Base-by-base conservation (phyloP, 495 filamentous ascomycete genomes). In the Annulohypoxylon maeteangense region DNA sequence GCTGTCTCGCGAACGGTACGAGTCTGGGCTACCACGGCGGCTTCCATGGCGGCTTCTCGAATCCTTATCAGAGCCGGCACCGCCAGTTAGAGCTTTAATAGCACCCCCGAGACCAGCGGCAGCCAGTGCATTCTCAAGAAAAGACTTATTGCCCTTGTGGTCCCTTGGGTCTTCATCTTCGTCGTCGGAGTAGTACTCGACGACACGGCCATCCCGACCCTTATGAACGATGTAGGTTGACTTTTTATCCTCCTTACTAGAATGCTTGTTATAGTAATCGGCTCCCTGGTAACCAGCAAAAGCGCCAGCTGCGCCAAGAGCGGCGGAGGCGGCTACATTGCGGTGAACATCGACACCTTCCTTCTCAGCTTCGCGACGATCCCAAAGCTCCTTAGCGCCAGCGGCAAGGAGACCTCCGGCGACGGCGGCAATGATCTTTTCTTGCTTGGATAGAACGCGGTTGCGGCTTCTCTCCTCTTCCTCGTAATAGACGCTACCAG, bases 91-190 rank as follows among this genome's bases (percentile, higher is more conserved):
- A 25, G 84, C 86, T 66, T 87, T 86, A 67, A 87, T 84, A 58
- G 86, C 86, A 48, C 85, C 83, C n/a, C 90, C 90, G 22, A 94
- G 82, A 32, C 91, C 91, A 11, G 91, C 82, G 3, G 87, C 85
- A 53, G 86, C 88, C 4, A 93, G 80, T 7, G 90, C 91, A 70
- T 87, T 87, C 76, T 93, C 91, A 48, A 91, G 86, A 59, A 92
- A 81, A 50, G 91, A 93, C 79, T 93, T 94, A 77, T 89, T 78
- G 20, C 83, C 78, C 77, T 85, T 86, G 73, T 81, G 82, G 44
- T 79, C 79, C 74, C 81, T 83, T 58, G 76, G 72, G 58, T 78
- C 86, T 77, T 78, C 80, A 27, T 81, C 88, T 69, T 88, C 87
- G 64, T 86, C 84, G 63, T 84, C 84, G 7, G 81, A 81, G 65